Evolutionary conservation across 2,329 filamentous ascomycete species (phyloP).

Genomic region (Dactylella cylindrospora): DNA sequence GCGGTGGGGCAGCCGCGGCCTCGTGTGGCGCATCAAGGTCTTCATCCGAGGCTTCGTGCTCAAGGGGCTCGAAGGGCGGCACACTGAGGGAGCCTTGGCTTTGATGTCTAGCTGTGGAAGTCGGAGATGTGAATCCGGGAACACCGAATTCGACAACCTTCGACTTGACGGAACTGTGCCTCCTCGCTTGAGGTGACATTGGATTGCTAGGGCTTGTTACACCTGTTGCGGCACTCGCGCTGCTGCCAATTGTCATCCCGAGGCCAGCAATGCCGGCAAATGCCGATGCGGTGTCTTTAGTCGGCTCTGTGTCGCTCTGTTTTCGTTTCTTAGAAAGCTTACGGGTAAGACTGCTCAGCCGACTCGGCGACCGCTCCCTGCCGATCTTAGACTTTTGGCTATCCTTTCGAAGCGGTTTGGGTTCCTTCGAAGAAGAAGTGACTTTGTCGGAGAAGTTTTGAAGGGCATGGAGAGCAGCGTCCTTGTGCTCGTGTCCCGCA

Average conservation of each 20-base stretch:
- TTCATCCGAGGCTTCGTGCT: conserved; percentile 65
- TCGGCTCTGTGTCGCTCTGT: conserved; percentile 23
- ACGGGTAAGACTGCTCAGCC: conserved; percentile 32
- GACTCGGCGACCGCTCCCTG: conserved; percentile 32
- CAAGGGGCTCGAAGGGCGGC: conserved; percentile 53
- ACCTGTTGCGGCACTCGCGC: conserved; percentile 15
- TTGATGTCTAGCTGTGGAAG: conserved; percentile 16
- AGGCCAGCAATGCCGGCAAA: conserved; percentile 37
- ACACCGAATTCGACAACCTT: conserved; percentile 22
- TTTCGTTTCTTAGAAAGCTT: conserved; percentile 42
- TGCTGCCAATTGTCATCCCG: conserved; percentile 35
- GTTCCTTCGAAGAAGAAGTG: conserved; percentile 18
- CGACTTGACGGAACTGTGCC: conserved; percentile 24
- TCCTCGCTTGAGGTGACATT: conserved; percentile 30
- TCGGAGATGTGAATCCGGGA: conserved; percentile 22
- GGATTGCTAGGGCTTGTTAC: conserved; percentile 36
- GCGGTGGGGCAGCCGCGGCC: conserved; percentile 59
- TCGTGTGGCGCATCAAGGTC: conserved; percentile 64
- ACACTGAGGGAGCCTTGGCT: conserved; percentile 41
- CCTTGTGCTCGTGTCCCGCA: conserved; percentile 37
- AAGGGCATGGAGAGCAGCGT: conserved; percentile 30
- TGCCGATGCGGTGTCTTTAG: conserved; percentile 32
- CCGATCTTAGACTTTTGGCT: conserved; percentile 33
- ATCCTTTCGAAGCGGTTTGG: conserved; percentile 32
- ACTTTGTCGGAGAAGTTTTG: conserved; percentile 35